phyloP scores from a whole-genome alignment of 257 asterid genomes.

The Forsythia suspensa region DNA sequence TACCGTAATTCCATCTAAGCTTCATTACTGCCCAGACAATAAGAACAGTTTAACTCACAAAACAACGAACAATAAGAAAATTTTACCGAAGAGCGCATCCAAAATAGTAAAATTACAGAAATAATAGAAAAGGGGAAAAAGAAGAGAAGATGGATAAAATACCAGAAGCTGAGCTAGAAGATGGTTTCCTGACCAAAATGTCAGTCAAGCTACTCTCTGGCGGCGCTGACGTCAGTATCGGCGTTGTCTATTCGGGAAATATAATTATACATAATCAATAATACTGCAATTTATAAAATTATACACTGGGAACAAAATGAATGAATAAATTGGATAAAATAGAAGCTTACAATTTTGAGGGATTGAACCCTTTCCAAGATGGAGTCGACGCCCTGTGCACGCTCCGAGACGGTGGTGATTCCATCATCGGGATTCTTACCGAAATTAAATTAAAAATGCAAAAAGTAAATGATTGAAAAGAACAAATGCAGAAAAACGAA shows the following conservation, averaged over 20 bases:
- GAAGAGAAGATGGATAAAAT: neutral
- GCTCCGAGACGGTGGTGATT: slow-evolving; percentile 88
- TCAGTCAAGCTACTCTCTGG: slow-evolving; percentile 84
- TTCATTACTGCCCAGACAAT: neutral
- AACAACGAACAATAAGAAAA: neutral
- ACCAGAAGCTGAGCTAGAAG: slow-evolving; percentile 70
- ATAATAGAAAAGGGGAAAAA: neutral
- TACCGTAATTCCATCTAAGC: neutral
- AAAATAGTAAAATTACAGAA: neutral
- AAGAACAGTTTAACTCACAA: neutral
- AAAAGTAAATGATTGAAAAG: neutral
- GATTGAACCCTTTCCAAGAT: slow-evolving; percentile 73
- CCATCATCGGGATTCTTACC: slow-evolving; percentile 53
- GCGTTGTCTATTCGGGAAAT: slow-evolving; percentile 55
- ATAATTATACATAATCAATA: neutral
- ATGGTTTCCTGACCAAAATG: slow-evolving; percentile 69
- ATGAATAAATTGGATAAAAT: neutral
- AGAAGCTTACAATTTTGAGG: slow-evolving; percentile 63
- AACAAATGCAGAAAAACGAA: neutral
- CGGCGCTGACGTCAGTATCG: slow-evolving; percentile 73
- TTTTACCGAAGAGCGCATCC: neutral
- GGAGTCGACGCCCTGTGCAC: slow-evolving; percentile 65
- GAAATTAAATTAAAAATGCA: slow-evolving; percentile 13
- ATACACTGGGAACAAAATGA: neutral
- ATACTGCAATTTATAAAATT: neutral